Percentiles rank a stretch among this genome's conserved stretches.
phyloP scores from a whole-genome alignment of 2,329 filamentous ascomycete genomes.

The Colletotrichum theobromicola region DNA sequence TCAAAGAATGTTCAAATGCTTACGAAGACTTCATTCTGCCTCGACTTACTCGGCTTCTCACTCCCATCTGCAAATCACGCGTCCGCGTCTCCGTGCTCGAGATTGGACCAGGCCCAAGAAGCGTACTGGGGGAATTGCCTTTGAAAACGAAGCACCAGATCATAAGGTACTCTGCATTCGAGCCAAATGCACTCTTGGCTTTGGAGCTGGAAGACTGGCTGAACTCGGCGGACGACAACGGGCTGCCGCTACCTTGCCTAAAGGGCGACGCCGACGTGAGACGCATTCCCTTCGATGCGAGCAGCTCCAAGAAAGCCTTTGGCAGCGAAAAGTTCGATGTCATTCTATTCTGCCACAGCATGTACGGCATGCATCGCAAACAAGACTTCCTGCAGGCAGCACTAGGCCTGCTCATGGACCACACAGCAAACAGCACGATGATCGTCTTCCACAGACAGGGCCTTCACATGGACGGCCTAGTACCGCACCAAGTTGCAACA shows the following conservation, averaged over 20 bases:
- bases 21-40: slow-evolving; percentile 60
- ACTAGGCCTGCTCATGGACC: slow-evolving; percentile 50
- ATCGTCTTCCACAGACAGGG: slow-evolving; percentile 61
- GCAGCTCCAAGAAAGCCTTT: slow-evolving; percentile 26
- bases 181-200: slow-evolving; percentile 55
- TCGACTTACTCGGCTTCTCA: slow-evolving; percentile 48
- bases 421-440: slow-evolving; percentile 46
- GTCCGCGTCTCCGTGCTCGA: slow-evolving; percentile 58
- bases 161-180: slow-evolving; percentile 57
- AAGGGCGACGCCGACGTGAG: slow-evolving; percentile 41
- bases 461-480: slow-evolving; percentile 51
- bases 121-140: slow-evolving; percentile 56
- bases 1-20: slow-evolving; percentile 38
- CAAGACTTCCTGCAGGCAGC: slow-evolving; percentile 48
- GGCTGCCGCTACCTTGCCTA: slow-evolving; percentile 46
- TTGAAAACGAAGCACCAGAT: slow-evolving; percentile 44
- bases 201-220: slow-evolving; percentile 48
- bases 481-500: slow-evolving; percentile 49
- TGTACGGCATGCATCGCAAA: slow-evolving; percentile 64
- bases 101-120: slow-evolving; percentile 63
- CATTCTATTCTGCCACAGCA: slow-evolving; percentile 67
- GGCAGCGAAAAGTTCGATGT: slow-evolving; percentile 52
- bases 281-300: slow-evolving; percentile 41
- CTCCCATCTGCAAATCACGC: slow-evolving; percentile 44
- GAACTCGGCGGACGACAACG: slow-evolving; percentile 25